These are phyloP conservation scores for Candida anutae DNA, from an alignment of 1,139 yeast species.

Conservation along the genomic window DNA sequence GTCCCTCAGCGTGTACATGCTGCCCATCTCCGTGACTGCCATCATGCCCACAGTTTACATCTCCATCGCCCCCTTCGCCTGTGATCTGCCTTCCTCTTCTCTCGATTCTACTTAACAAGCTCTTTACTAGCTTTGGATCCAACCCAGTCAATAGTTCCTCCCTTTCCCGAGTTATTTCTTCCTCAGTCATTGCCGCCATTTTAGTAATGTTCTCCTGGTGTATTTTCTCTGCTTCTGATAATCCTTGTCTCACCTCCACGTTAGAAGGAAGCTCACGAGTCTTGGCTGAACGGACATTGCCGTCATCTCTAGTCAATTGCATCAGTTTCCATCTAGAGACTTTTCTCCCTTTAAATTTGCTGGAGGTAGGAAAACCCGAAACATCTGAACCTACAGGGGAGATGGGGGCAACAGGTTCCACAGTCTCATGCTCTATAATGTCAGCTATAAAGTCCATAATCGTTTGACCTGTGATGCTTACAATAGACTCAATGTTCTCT, in stretches of 20 bases:
- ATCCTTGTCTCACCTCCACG: not conserved
- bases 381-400: slow-evolving; percentile 7
- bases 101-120: slow-evolving; percentile 40
- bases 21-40: slow-evolving; percentile 8
- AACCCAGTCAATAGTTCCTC: slow-evolving; percentile 59
- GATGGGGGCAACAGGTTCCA: slow-evolving; percentile 26
- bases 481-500: no score
- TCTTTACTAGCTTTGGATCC: slow-evolving; percentile 62
- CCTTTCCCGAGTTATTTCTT: slow-evolving; percentile 57
- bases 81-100: slow-evolving; percentile 17
- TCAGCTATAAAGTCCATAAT: slow-evolving; percentile 68
- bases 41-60: no score
- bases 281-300: slow-evolving; percentile 1
- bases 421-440: slow-evolving; percentile 59
- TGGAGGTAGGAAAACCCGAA: slow-evolving; percentile 40
- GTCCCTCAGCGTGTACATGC: slow-evolving; percentile 55
- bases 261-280: slow-evolving; percentile 1
- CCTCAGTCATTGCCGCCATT: slow-evolving; percentile 55
- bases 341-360: slow-evolving; percentile 14
- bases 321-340: slow-evolving; percentile 18
- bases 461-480: no score
- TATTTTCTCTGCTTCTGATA: slow-evolving; percentile 57
- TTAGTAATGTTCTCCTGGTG: slow-evolving; percentile 67
- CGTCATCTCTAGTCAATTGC: slow-evolving; percentile 3
- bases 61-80: slow-evolving; percentile 7